Base-by-base conservation (phyloP, 2,329 filamentous ascomycete species). In the Apiospora kogelbergensis region DNA sequence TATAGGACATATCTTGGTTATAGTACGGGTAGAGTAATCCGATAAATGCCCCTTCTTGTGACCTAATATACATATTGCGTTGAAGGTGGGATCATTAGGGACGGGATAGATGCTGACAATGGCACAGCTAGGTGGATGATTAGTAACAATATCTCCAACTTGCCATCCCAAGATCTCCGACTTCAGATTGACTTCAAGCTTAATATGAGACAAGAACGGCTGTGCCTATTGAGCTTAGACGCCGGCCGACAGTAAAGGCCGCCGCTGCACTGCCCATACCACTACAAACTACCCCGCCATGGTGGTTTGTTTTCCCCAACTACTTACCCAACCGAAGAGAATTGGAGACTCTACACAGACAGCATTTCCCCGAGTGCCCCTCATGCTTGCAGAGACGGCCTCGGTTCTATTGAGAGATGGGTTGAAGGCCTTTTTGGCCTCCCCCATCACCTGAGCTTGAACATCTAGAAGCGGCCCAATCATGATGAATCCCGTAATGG, bases 391-490 rank as follows among this genome's bases (percentile, higher is more conserved):
- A 33, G 26, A 57, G n/a, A n/a, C 15, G 17, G 26, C 6, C 24
- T 33, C 26, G 48, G 17, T 33, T 33, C 10, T 11, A 20, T 33
- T 33, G 26, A 33, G 30, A 37, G 26, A 33, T 37, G 3, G 30
- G 11, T 5, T 6, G 3, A 4, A n/a, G 17, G 42, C 9, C 6
- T 11, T n/a, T 13, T 37, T n/a, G 11, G 11, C 9, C 30, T 60
- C 22, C 30, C 37, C 53, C 53, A 60, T 37, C 17, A 11, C 17
- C n/a, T 33, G 30, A n/a, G 17, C 53, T n/a, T 11, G 30, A 30
- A 60, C 7, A 9, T n/a, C 41, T 33, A 45, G 17, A 65, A 65
- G 63, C 63, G 63, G 20, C 41, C 63, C 63, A 65, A 65, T 65
- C 24, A 60, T 13, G 6, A 37, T n/a, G 53, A 13, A 5, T 37